Evolutionary conservation across 225 moss, liverwort and hornwort genomes (phyloP), one percentile per base, ranked within the genome.

Genomic region (Antitrichia curtipendula): DNA sequence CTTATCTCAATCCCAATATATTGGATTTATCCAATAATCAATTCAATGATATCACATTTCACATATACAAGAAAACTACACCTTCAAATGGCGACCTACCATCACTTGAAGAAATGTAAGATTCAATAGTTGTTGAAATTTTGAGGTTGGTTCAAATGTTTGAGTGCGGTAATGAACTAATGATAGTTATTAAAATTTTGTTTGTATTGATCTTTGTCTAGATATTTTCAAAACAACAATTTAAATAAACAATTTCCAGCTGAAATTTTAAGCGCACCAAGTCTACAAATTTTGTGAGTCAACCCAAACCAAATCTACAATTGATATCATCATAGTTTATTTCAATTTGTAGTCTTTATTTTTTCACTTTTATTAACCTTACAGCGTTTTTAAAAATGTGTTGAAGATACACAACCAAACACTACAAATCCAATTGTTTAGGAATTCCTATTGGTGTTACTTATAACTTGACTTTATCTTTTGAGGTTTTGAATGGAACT

Each of bases 1-100:
- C 7, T 29, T 72, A 72, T 3, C 0, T 18, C 0, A 29, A 72
- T 29, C 7, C 29, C 1, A 6, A 2, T 6, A 0, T 8, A 45
- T 11, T 72, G 11, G 45, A 72, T 47, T 6, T 76, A 36, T 76
- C 76, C 16, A 36, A 76, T n/a, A 76, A 76, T 36, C 53, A 36
- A 52, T n/a, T 53, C 2, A 10, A 24, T n/a, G 4, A 23, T 20
- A n/a, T 76, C 14, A 36, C 6, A 36, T 10, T 75, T 75, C 16
- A 36, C 0, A 6, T 6, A 22, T 24, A 36, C 36, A 53, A 36
- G 0, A 2, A 23, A 2, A 75, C 23, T 3, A 9, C 75, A 22
- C 15, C 52, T 52, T 23, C 52, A 23, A 52, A 75, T 36, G 49
- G 15, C 8, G 16, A 0, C 45, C 23, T 36, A 29, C 21, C 75